Conservation (phyloP, 805 yeast genomes). For the Metschnikowia sp. region DNA sequence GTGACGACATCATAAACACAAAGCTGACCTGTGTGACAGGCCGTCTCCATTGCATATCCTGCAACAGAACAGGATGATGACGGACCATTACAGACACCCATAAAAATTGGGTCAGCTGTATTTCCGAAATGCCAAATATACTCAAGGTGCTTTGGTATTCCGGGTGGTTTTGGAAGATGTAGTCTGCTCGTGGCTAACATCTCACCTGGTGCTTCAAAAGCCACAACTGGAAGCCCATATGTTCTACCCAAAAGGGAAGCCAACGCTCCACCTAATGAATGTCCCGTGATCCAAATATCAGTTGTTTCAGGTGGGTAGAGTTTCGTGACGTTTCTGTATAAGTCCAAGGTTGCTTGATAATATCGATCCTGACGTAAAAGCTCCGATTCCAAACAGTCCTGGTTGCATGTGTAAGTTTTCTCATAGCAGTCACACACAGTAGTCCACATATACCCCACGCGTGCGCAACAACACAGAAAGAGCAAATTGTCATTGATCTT, state of each 20-base stretch:
- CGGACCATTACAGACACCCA: conserved; percentile 97
- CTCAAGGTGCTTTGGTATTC: conserved; percentile 71
- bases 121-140: conserved; percentile 95
- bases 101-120: conserved; percentile 93
- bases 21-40: conserved; percentile 85
- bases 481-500: conserved; percentile 82
- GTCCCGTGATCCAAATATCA: conserved; percentile 89
- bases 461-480: conserved; percentile 94
- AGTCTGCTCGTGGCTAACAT: conserved; percentile 74
- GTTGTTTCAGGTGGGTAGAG: conserved; percentile 62
- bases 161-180: conserved; percentile 93
- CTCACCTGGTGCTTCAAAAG: conserved; percentile 94
- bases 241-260: conserved; percentile 82
- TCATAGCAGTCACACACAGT: conserved; percentile 94
- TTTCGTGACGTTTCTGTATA: conserved; percentile 66
- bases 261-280: conserved; percentile 89
- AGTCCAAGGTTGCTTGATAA: conserved; percentile 72
- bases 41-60: conserved; percentile 96
- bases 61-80: conserved; percentile 84
- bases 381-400: conserved; percentile 78
- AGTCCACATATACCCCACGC: conserved; percentile 87
- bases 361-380: conserved; percentile 73
- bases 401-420: conserved; percentile 82
- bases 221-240: conserved; percentile 83
- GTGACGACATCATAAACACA: conserved; percentile 88